Percentiles rank a stretch among this genome's conserved stretches.
Evolutionary conservation across 768 basidiomycete genomes (phyloP).

Genomic region (Butyriboletus loyo): DNA sequence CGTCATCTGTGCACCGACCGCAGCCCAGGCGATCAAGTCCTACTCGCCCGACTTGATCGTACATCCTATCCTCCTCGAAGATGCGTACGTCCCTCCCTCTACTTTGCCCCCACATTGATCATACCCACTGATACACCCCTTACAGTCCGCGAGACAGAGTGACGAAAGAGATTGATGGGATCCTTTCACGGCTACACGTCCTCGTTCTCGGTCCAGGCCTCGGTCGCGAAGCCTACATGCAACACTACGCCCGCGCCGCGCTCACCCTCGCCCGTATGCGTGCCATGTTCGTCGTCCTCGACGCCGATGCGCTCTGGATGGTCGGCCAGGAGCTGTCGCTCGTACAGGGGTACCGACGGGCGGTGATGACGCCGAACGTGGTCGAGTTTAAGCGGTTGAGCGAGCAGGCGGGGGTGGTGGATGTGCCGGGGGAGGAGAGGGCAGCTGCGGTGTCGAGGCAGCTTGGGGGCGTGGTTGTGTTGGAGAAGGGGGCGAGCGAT

Average conservation of each 20-base stretch:
- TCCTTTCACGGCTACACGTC: conserved; percentile 86
- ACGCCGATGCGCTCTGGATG: conserved; percentile 89
- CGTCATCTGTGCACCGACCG: conserved; percentile 93
- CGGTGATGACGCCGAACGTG: conserved; percentile 91
- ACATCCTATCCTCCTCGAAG: conserved; percentile 81
- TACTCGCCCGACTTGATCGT: conserved; percentile 98
- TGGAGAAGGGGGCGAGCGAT: conserved; percentile 85
- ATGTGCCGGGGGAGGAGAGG: conserved; percentile 38
- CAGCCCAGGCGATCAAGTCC: conserved; percentile 91
- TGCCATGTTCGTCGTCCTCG: conserved; percentile 88
- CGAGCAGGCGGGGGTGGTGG: conserved; percentile 64
- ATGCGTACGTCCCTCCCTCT: conserved; percentile 45
- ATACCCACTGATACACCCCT: neutral
- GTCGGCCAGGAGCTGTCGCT: conserved; percentile 70
- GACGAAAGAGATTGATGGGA: conserved; percentile 51
- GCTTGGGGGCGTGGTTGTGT: conserved; percentile 84
- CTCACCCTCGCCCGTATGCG: conserved; percentile 66
- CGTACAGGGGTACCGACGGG: conserved; percentile 81
- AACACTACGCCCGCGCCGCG: conserved; percentile 72
- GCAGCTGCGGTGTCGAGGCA: conserved; percentile 69
- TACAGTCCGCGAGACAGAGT: conserved; percentile 49
- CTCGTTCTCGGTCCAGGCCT: conserved; percentile 94
- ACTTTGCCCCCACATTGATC: neutral
- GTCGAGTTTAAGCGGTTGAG: conserved; percentile 88
- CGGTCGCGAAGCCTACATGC: conserved; percentile 90